These are phyloP conservation scores for Amphicarpaea edgeworthii DNA, from an alignment of 306 rosid species.

Conservation along the genomic window DNA sequence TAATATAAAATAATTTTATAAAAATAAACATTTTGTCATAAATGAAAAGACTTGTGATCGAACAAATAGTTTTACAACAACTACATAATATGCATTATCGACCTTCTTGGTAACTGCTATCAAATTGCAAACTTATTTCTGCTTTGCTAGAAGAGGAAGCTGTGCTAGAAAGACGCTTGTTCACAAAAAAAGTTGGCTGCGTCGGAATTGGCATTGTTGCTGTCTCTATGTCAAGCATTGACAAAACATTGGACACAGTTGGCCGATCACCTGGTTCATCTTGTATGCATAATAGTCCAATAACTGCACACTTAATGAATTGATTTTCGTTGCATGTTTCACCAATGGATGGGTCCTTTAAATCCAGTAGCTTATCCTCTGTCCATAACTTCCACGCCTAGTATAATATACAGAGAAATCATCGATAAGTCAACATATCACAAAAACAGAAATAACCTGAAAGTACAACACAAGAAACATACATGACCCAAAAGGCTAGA, in stretches of 20 bases:
- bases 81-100: constrained; percentile 46
- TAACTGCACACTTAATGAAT: constrained; percentile 50
- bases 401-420: background rate
- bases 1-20: too few species aligned
- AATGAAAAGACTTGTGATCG: too few species aligned
- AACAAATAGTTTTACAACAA: too few species aligned
- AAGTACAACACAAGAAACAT: constrained; percentile 13
- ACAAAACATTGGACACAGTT: constrained; percentile 48
- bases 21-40: too few species aligned
- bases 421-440: background rate
- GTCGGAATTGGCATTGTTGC: constrained; percentile 49
- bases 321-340: constrained; percentile 45
- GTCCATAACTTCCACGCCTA: constrained; percentile 70
- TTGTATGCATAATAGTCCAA: constrained; percentile 61
- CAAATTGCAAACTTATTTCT: constrained; percentile 36
- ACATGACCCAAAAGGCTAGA: constrained; percentile 64
- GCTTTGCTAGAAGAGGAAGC: constrained; percentile 54
- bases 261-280: constrained; percentile 66
- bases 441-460: background rate
- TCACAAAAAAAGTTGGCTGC: constrained; percentile 52
- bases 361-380: constrained; percentile 52
- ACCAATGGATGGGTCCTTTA: constrained; percentile 48
- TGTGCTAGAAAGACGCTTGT: constrained; percentile 28
- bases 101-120: constrained; percentile 35
- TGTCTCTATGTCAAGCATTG: constrained; percentile 57